Base-by-base conservation (phyloP, 805 yeast genomes). In the Helenozyma rhizophorensis region DNA sequence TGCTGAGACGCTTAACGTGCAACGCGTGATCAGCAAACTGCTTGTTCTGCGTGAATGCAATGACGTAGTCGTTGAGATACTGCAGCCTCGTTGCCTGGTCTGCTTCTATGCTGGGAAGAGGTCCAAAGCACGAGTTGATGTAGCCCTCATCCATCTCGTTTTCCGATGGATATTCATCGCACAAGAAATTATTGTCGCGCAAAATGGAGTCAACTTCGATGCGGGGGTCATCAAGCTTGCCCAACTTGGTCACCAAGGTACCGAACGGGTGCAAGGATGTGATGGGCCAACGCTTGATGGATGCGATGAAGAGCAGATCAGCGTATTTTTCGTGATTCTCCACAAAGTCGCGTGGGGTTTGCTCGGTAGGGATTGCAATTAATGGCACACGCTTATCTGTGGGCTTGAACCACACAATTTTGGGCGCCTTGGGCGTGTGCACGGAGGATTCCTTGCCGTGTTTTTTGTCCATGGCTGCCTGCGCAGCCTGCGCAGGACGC, bases 371-470 rank as follows among this genome's bases (percentile, higher is more conserved):
- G 43, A 93, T 93, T 11, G 98, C 98, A 66, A 93, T 89, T 43
- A 93, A 70, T 4, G 98, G 98, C 14, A 93, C 98, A 43, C 95
- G 86, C 62, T 93, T 93, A 57, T 93, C 98, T 1, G 96, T 89
- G 23, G 98, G 98, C 56, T 93, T 93, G 60, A 93, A 93, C 98
- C 98, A 93, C 21, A 93, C 97, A 67, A 93, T 93, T 56, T 93
- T 93, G 21, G 98, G 98, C 26, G 76, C 75, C 34, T 55, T 61
- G 13, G 70, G 68, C 46, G 68, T 60, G 38, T 60, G 69, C 12
- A 65, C 62, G 11, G 68, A 58, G 6, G 70, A 60, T 34, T 70
- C 75, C 42, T 64, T 63, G 13, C 76, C 78, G 31, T 52, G 56
- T 37, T 65, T 60, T 37, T 65, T 65, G 42, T 65, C 71, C 50